A percentile compares a stretch with the other conserved stretches of the same genome.
These are phyloP conservation scores for Lenwebbia sp. DNA, from an alignment of 345 rosid species.

Conservation along the genomic window DNA sequence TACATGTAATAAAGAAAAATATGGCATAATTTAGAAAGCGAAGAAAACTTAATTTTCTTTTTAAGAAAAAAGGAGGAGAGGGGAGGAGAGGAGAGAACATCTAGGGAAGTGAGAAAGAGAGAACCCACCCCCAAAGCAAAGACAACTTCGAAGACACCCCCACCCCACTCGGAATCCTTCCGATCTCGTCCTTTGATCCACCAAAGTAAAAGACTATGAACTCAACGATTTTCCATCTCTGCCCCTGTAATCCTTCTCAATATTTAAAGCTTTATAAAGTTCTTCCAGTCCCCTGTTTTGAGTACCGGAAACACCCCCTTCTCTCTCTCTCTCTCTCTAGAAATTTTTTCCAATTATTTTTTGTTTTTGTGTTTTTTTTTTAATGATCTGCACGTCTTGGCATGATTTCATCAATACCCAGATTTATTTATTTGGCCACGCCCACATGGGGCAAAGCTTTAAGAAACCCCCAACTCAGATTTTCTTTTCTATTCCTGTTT, in stretches of 20 bases:
- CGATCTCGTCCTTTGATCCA: slow-evolving; percentile 20
- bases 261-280: slow-evolving; percentile 32
- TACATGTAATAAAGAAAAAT: neutral
- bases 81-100: slow-evolving; percentile 46
- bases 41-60: neutral
- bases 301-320: slow-evolving; percentile 34
- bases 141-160: slow-evolving; percentile 21
- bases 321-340: neutral
- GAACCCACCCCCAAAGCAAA: slow-evolving; percentile 22
- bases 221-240: slow-evolving; percentile 7
- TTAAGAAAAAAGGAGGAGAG: neutral
- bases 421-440: slow-evolving; percentile 52
- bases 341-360: neutral
- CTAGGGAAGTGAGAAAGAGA: slow-evolving; percentile 68
- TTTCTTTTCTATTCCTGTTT: slow-evolving; percentile 7
- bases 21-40: neutral
- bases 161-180: slow-evolving; percentile 6
- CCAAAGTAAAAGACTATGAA: slow-evolving; percentile 43
- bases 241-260: slow-evolving; percentile 6
- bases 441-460: slow-evolving; percentile 65
- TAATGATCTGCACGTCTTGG: neutral
- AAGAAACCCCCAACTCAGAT: slow-evolving; percentile 24
- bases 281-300: slow-evolving; percentile 42
- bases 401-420: slow-evolving; percentile 62
- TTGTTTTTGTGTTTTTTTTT: neutral